Percentiles rank a stretch among this genome's conserved stretches.
phyloP scores from a whole-genome alignment of 2,329 filamentous ascomycete genomes.

The Coleophoma crateriformis region DNA sequence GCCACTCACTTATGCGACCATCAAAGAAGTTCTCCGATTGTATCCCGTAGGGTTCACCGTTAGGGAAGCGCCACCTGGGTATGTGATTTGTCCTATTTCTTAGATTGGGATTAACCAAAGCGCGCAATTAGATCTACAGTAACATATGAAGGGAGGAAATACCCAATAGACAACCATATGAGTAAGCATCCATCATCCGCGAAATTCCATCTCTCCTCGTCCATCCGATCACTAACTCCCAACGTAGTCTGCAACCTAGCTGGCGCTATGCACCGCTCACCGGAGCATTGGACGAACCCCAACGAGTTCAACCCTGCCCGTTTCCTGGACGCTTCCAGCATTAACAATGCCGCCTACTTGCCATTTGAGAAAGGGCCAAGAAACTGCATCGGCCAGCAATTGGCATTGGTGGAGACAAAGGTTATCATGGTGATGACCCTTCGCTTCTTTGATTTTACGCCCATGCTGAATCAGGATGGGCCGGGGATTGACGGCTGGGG shows the following conservation, averaged over 20 bases:
- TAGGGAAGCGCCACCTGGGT: not conserved
- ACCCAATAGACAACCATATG: not conserved
- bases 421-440: slow-evolving; percentile 40
- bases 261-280: slow-evolving; percentile 26
- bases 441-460: slow-evolving; percentile 39
- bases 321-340: slow-evolving; percentile 27
- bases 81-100: not conserved
- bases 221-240: not conserved
- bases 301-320: slow-evolving; percentile 40
- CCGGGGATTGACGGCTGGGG: slow-evolving; percentile 4
- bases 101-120: too few relatives aligned
- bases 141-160: not conserved
- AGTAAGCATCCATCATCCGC: not conserved
- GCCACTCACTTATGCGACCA: slow-evolving; percentile 8
- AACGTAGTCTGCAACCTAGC: not conserved
- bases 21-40: slow-evolving; percentile 12
- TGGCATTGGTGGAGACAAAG: slow-evolving; percentile 42
- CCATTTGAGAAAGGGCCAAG: slow-evolving; percentile 48
- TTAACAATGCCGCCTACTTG: slow-evolving; percentile 39
- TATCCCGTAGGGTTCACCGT: slow-evolving; percentile 1
- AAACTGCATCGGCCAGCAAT: slow-evolving; percentile 50
- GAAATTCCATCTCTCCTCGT: not conserved
- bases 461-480: not conserved
- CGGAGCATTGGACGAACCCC: slow-evolving; percentile 33
- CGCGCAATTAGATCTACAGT: not conserved